A percentile compares a stretch with the other conserved stretches of the same genome.
phyloP scores from a whole-genome alignment of 441 rosid genomes.

The Populus tomentosa region DNA sequence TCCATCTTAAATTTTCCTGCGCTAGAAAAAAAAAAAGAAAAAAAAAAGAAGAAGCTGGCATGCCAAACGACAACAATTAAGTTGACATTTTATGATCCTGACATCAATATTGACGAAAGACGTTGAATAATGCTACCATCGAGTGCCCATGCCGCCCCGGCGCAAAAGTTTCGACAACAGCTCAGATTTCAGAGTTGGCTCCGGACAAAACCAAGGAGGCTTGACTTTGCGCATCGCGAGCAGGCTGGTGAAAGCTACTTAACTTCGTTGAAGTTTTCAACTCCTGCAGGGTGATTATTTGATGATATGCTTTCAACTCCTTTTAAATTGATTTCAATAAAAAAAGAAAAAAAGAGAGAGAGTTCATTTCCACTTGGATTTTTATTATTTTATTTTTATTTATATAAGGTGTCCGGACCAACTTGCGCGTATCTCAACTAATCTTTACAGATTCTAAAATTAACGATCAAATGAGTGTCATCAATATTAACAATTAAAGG shows the following conservation, averaged over 20 bases:
- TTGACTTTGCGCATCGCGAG: background rate
- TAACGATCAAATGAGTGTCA: fast-evolving
- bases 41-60: background rate
- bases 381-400: no score
- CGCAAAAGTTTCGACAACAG: background rate
- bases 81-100: background rate
- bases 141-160: background rate
- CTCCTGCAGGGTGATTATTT: no score
- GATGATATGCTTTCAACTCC: no score
- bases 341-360: no score
- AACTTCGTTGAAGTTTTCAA: no score
- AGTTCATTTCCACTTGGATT: no score
- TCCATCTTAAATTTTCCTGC: no score
- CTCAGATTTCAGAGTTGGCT: background rate
- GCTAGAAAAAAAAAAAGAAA: background rate
- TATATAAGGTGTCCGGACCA: no score
- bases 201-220: background rate
- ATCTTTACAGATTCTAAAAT: fast-evolving
- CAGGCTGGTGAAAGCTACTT: background rate
- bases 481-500: no score
- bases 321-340: no score
- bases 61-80: background rate
- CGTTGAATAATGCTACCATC: background rate
- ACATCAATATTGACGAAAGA: background rate
- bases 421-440: fast-evolving